phyloP scores from a whole-genome alignment of 352 stramenopile species.

The Phytophthora uliginosa region DNA sequence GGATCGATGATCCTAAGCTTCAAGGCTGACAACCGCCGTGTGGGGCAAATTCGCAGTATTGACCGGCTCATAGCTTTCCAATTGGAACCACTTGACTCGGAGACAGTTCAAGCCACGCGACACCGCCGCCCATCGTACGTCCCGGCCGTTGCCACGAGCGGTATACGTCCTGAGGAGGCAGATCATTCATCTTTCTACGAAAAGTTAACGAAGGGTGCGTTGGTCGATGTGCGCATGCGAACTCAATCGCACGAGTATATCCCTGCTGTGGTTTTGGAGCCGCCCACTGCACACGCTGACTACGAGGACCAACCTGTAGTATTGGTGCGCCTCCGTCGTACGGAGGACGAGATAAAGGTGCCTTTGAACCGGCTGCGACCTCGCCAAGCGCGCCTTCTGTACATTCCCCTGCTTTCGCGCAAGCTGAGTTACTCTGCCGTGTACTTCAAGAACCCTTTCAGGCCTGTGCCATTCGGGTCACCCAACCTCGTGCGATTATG shows the following conservation, averaged over 20 bases:
- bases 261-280: slow-evolving; percentile 70
- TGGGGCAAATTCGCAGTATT: slow-evolving; percentile 90
- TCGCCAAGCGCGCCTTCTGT: slow-evolving; percentile 77
- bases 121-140: slow-evolving; percentile 84
- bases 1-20: slow-evolving; percentile 91
- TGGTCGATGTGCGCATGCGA: slow-evolving; percentile 81
- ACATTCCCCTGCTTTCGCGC: slow-evolving; percentile 83
- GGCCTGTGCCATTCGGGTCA: slow-evolving; percentile 85
- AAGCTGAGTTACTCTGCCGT: slow-evolving; percentile 91
- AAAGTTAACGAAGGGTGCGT: slow-evolving; percentile 58
- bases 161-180: slow-evolving; percentile 51
- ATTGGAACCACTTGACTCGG: slow-evolving; percentile 75
- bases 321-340: slow-evolving; percentile 68
- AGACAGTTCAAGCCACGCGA: slow-evolving; percentile 76
- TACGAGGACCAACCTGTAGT: slow-evolving; percentile 64
- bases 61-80: slow-evolving; percentile 90
- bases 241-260: slow-evolving; percentile 82
- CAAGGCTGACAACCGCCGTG: slow-evolving; percentile 86
- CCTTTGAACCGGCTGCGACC: slow-evolving; percentile 71
- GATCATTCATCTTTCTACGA: slow-evolving; percentile 68
- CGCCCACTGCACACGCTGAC: slow-evolving; percentile 31
- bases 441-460: slow-evolving; percentile 93
- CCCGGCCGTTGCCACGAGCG: slow-evolving; percentile 29
- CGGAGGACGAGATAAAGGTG: slow-evolving; percentile 83
- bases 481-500: slow-evolving; percentile 90